Base-by-base conservation (phyloP, 768 basidiomycete genomes). In the Clitopilus passeckerianus region DNA sequence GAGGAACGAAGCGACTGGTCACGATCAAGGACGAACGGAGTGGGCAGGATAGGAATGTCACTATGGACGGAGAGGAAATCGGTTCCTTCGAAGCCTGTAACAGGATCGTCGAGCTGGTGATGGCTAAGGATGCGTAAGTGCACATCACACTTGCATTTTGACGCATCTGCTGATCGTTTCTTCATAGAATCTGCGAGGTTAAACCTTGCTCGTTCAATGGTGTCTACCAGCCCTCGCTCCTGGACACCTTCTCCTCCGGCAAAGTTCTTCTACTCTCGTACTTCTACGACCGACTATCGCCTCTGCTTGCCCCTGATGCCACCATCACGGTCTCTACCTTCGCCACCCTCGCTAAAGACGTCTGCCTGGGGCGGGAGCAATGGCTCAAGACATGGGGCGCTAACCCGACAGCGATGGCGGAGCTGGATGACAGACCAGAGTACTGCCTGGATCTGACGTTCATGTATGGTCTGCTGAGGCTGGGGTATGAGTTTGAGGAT, bases 151-250 rank as follows among this genome's bases (percentile, higher is more conserved):
- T 10, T 9, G 33, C 12, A 54, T 8, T 24, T 57, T 53, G 16
- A 35, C 43, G 30, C 24, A 55, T 57, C 7, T 43, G 34, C 43
- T 62, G 5, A 54, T 30, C 18, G 35, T 55, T 55, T 18, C 24
- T 52, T 56, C 54, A 24, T n/a, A 90, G 93, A 0, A 81, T 94
- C 60, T 99, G 96, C 72, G 86, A 91, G 65, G 78, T 89, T 61
- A 91, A 95, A 67, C 97, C 97, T 0, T 99, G 97, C 71, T 92
- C 96, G 5, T 99, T 99, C 77, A 87, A 93, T 67, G 97, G 97
- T 12, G 93, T 97, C 23, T 98, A 98, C 75, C 97, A 99, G 71
- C 97, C 97, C 1, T 90, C 90, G 14, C 79, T 98, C 23, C 77
- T 90, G 59, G 91, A 96, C 62, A 87, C 92, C 9, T 98, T 98